Base-by-base conservation (phyloP, 139 green algal genomes). In the Spirogloea muscicola region DNA sequence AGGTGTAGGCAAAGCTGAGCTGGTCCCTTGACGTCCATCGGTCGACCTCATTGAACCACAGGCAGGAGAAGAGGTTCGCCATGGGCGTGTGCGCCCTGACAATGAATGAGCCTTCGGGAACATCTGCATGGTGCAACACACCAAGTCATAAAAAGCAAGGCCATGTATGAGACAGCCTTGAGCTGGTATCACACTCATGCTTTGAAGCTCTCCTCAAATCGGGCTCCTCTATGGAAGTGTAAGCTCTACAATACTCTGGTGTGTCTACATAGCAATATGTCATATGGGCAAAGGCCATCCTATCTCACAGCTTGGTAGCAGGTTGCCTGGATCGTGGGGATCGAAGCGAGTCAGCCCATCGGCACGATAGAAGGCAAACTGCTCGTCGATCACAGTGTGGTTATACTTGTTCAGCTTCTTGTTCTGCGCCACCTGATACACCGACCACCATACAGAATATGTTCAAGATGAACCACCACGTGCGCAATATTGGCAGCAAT, bases 391-490 rank as follows among this genome's bases (percentile, higher is more conserved):
- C 13, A 67, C 41, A 18, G 63, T 68, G 38, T 79, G 63, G 72
- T 80, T 77, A 37, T 80, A 80, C 61, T 80, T 80, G 72, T 77
- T 77, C 33, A 80, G 64, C 39, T 78, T 63, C 64, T 80, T 80
- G 72, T 80, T 80, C 21, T 29, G 48, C 33, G 38, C 72, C 37
- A 80, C 72, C 72, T 80, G 60, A 4, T n/a, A n/a, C n/a, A n/a
- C n/a, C n/a, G n/a, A n/a, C n/a, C n/a, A n/a, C 13, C 13, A 65
- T 13, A 55, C 46, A 55, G 21, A 21, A 21, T 21, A 55, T 55
- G 21, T 21, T 55, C 21, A 55, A 55, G 21, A 55, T 21, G 21
- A 55, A 21, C 21, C 21, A 55, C 46, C 21, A 55, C 46, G 21
- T 31, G 46, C 46, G 46, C 21, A 55, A 31, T 21, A 21, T n/a